Percentiles rank a stretch among this genome's conserved stretches.
phyloP scores from a whole-genome alignment of 441 rosid genomes.

The Adansonia rubrostipa region DNA sequence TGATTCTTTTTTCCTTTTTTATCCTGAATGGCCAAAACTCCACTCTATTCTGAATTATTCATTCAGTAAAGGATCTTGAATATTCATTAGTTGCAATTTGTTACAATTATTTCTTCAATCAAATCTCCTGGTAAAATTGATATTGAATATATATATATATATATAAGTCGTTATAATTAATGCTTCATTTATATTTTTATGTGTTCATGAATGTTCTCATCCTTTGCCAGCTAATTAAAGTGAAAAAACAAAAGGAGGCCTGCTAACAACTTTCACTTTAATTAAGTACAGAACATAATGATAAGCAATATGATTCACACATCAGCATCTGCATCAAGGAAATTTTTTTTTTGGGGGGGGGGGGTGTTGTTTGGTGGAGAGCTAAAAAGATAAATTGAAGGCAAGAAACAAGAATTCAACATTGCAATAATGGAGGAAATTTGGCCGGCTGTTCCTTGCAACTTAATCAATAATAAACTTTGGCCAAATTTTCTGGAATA shows the following conservation, averaged over 20 bases:
- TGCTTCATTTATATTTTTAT: neutral
- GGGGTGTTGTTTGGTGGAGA: neutral
- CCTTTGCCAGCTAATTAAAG: conserved; percentile 1
- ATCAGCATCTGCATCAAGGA: neutral
- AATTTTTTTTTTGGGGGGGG: neutral
- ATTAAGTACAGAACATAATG: neutral
- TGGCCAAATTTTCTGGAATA: neutral
- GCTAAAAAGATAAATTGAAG: neutral
- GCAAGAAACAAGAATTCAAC: neutral
- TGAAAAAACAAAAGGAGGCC: neutral
- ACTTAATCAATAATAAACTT: neutral
- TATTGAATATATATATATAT: neutral
- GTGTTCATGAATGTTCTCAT: conserved; percentile 18
- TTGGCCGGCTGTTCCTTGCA: neutral
- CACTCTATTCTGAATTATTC: neutral
- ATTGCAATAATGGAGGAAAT: neutral
- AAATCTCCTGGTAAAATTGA: neutral
- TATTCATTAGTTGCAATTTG: neutral
- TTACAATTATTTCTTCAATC: neutral
- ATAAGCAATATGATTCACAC: neutral
- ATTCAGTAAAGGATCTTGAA: neutral
- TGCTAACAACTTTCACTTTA: conserved; percentile 6
- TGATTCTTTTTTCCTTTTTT: neutral
- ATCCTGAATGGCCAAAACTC: neutral
- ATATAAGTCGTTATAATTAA: neutral